Percentiles rank a stretch among this genome's conserved stretches.
Conservation (phyloP, 345 rosid species). For the Syzygium aqueum region DNA sequence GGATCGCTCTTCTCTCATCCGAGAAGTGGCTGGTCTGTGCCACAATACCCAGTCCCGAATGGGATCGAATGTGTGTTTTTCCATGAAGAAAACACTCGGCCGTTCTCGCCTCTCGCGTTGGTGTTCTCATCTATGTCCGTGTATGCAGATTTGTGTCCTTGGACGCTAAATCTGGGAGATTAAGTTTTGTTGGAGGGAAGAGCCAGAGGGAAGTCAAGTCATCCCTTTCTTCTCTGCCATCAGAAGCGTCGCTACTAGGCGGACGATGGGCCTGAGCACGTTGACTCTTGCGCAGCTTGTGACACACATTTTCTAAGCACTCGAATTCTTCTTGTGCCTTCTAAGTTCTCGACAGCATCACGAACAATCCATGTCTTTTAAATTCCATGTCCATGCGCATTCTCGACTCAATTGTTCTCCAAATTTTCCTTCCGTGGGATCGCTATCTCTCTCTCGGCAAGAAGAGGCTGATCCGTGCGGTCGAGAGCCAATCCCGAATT, state of each 20-base stretch:
- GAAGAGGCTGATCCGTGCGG: too few species aligned
- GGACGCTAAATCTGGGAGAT: neutral
- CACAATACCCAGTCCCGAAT: neutral
- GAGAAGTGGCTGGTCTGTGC: neutral
- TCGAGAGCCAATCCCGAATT: too few species aligned
- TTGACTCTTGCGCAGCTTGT: neutral
- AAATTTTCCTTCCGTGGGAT: too few species aligned
- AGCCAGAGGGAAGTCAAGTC: neutral
- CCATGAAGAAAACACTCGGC: neutral
- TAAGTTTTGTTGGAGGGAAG: neutral
- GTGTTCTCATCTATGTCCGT: neutral
- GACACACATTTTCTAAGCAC: neutral
- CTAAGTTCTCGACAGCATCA: neutral
- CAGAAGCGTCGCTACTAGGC: neutral
- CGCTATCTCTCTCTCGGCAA: too few species aligned
- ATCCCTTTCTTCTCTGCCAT: neutral
- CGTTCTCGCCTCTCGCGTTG: neutral
- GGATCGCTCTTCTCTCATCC: neutral
- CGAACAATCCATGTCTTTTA: too few species aligned
- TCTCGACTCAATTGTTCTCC: too few species aligned
- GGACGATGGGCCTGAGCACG: neutral
- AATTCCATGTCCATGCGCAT: too few species aligned
- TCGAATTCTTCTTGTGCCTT: neutral
- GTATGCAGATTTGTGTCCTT: neutral
- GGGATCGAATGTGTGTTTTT: neutral